These are phyloP conservation scores for Didymella pomorum DNA, from an alignment of 2,329 filamentous ascomycete genomes.

Conservation along the genomic window DNA sequence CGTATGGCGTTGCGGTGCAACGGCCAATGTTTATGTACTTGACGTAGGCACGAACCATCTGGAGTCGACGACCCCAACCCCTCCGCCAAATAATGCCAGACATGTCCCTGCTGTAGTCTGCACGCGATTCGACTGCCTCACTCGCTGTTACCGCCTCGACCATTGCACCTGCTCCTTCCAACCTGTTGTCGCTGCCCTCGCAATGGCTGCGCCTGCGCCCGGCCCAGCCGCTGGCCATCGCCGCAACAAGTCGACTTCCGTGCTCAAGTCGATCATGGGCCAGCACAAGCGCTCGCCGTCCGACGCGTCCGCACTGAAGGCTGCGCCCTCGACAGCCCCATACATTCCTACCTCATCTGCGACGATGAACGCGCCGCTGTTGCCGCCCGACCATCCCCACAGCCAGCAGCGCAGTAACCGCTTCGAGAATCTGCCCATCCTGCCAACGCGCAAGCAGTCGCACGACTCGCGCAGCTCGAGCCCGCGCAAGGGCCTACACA, in stretches of 20 bases:
- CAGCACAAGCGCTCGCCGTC: constrained; percentile 60
- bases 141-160: constrained; percentile 3
- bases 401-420: constrained; percentile 44
- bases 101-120: constrained; percentile 20
- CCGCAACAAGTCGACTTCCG: constrained; percentile 53
- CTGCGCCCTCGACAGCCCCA: constrained; percentile 29
- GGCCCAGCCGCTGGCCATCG: constrained; percentile 42
- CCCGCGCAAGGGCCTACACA: constrained; percentile 54
- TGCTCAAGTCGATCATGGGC: constrained; percentile 62
- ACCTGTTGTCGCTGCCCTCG: constrained; percentile 20
- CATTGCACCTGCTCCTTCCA: constrained; percentile 8
- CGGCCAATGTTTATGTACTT: constrained; percentile 15
- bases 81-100: constrained; percentile 16
- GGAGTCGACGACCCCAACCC: constrained; percentile 16
- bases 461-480: constrained; percentile 47
- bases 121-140: constrained; percentile 6
- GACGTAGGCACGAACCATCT: constrained; percentile 22
- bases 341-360: constrained; percentile 34
- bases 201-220: constrained; percentile 38
- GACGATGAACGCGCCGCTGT: constrained; percentile 49
- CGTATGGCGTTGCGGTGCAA: constrained; percentile 13
- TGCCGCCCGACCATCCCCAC: constrained; percentile 61
- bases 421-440: constrained; percentile 39
- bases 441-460: constrained; percentile 47
- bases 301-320: constrained; percentile 45